Evolutionary conservation across 2,329 filamentous ascomycete genomes (phyloP).

Genomic region (Diaporthe nobilis): DNA sequence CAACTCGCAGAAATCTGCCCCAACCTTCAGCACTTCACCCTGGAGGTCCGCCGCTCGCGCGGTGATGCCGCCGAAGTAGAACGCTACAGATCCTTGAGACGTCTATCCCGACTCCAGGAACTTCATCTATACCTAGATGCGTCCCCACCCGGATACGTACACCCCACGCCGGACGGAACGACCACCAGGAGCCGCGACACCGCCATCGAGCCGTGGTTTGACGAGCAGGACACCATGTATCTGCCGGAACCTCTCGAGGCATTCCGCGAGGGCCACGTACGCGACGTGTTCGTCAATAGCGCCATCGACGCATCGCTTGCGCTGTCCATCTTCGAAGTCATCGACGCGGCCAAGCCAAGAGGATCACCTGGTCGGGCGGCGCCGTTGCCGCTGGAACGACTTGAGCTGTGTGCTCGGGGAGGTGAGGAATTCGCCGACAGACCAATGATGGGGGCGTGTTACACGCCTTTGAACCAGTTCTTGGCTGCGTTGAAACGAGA

Average conservation of each 20-base stretch:
- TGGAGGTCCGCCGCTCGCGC: constrained; percentile 31
- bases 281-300: constrained; percentile 33
- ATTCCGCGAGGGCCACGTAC: constrained; percentile 34
- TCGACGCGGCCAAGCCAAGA: constrained; percentile 26
- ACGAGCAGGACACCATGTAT: constrained; percentile 13
- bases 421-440: not conserved
- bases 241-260: not conserved
- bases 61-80: constrained; percentile 34
- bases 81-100: constrained; percentile 34
- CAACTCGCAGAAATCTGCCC: constrained; percentile 35
- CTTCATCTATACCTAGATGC: not conserved
- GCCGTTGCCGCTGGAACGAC: constrained; percentile 31
- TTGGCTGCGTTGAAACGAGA: constrained; percentile 19
- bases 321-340: constrained; percentile 36
- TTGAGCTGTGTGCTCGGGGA: not conserved
- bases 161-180: constrained; percentile 15
- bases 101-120: constrained; percentile 32
- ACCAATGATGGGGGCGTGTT: not conserved
- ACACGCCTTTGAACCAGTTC: not conserved
- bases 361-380: not conserved
- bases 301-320: constrained; percentile 38
- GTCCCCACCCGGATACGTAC: not conserved
- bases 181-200: not conserved
- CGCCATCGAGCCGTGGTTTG: constrained; percentile 37
- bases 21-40: constrained; percentile 14